Percentiles rank a stretch among this genome's conserved stretches.
These are phyloP conservation scores for Fusarium chlamydosporum DNA, from an alignment of 2,329 filamentous ascomycete species.

Conservation along the genomic window DNA sequence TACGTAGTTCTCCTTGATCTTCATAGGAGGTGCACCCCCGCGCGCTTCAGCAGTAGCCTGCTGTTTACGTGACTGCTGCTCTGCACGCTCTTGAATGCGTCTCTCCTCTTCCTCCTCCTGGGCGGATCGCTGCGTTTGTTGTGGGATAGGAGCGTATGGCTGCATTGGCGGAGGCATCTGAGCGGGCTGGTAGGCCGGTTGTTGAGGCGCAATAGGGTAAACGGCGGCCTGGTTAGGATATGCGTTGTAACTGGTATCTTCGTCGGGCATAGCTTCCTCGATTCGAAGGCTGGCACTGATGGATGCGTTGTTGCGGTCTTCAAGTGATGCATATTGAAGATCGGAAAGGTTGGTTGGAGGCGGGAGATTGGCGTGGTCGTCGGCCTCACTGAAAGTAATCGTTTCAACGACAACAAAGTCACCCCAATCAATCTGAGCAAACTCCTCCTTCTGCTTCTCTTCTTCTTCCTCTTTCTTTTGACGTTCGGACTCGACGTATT, in stretches of 20 bases:
- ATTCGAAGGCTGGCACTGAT: slow-evolving; percentile 86
- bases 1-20: slow-evolving; percentile 94
- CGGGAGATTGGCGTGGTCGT: slow-evolving; percentile 88
- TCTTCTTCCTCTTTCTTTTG: slow-evolving; percentile 89
- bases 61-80: slow-evolving; percentile 74
- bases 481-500: slow-evolving; percentile 86
- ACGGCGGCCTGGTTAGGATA: slow-evolving; percentile 56
- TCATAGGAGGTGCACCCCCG: slow-evolving; percentile 78
- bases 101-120: slow-evolving; percentile 74
- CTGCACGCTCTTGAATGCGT: slow-evolving; percentile 73
- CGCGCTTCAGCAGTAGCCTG: slow-evolving; percentile 84
- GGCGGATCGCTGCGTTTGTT: slow-evolving; percentile 55
- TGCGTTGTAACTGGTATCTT: slow-evolving; percentile 71
- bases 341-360: slow-evolving; percentile 91
- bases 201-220: slow-evolving; percentile 60
- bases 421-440: slow-evolving; percentile 96
- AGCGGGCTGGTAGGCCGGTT: slow-evolving; percentile 53
- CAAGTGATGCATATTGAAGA: slow-evolving; percentile 91
- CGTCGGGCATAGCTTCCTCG: slow-evolving; percentile 93
- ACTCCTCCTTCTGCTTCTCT: slow-evolving; percentile 80
- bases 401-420: slow-evolving; percentile 97
- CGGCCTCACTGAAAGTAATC: slow-evolving; percentile 89
- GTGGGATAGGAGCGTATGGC: slow-evolving; percentile 43
- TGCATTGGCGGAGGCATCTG: slow-evolving; percentile 60
- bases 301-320: slow-evolving; percentile 93